Percentiles rank a stretch among this genome's conserved stretches.
Conservation (phyloP, 192 early-diverging fungal species). For the Backusella morwellensis region DNA sequence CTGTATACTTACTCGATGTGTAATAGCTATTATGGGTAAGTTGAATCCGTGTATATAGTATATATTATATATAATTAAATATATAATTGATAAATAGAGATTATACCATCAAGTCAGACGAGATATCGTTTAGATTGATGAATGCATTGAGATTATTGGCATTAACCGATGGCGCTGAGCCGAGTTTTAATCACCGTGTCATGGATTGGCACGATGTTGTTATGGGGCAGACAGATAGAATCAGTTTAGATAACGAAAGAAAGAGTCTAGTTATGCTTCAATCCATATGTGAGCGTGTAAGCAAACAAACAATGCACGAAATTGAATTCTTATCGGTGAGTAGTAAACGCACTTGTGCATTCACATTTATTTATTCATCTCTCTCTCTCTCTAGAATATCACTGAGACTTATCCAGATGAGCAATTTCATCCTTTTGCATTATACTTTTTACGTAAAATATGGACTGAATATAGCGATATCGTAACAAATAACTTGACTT, state of each 20-base stretch:
- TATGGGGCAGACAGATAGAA: conserved; percentile 42
- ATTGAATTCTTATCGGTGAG: conserved; percentile 27
- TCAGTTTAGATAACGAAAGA: conserved; percentile 42
- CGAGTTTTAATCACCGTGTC: conserved; percentile 24
- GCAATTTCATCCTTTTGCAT: conserved; percentile 13
- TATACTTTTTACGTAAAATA: conserved; percentile 18
- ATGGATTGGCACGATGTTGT: conserved; percentile 48
- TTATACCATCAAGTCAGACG: conserved; percentile 45
- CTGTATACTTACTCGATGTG: not conserved
- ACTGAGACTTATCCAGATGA: not conserved
- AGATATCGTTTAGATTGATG: conserved; percentile 50
- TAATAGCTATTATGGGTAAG: conserved; percentile 38
- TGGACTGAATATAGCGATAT: conserved; percentile 23
- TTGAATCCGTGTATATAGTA: not conserved
- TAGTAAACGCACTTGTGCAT: not conserved
- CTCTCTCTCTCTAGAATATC: not conserved
- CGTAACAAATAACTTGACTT: not conserved
- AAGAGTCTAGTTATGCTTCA: conserved; percentile 31
- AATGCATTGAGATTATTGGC: conserved; percentile 44
- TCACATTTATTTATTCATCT: not conserved
- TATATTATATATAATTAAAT: not conserved
- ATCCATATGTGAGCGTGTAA: conserved; percentile 31
- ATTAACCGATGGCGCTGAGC: conserved; percentile 20
- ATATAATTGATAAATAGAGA: conserved; percentile 32
- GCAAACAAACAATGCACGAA: conserved; percentile 3